phyloP scores from a whole-genome alignment of 1,139 yeast genomes.

The Suhomyces bokatorum region DNA sequence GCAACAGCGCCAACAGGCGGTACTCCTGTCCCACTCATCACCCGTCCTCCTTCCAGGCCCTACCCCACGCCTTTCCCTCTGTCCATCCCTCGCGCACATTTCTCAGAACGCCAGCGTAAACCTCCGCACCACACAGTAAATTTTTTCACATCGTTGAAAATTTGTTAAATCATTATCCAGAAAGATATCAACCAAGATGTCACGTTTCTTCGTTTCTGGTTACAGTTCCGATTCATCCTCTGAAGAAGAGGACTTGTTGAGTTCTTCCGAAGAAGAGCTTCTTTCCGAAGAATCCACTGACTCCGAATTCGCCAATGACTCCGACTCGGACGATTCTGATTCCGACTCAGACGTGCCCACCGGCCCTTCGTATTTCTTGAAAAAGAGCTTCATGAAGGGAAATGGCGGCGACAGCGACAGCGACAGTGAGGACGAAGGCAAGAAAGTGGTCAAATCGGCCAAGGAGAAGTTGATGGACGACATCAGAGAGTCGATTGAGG shows the following conservation, averaged over 20 bases:
- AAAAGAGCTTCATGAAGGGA: slow-evolving; percentile 53
- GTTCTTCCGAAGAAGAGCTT: slow-evolving; percentile 70
- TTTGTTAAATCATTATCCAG: slow-evolving; percentile 12
- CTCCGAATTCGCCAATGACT: slow-evolving; percentile 30
- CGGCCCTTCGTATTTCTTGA: slow-evolving; percentile 61
- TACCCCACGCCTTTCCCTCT: too few species aligned
- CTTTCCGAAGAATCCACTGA: slow-evolving; percentile 41
- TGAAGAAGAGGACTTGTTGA: slow-evolving; percentile 72
- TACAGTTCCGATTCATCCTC: slow-evolving; percentile 67
- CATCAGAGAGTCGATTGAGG: slow-evolving; percentile 65
- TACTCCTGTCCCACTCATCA: neutral
- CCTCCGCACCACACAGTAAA: slow-evolving; percentile 10
- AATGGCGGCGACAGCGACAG: slow-evolving; percentile 53
- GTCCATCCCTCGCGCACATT: slow-evolving; percentile 2
- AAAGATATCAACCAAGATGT: slow-evolving; percentile 43
- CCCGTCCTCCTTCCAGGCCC: too few species aligned
- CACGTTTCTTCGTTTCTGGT: slow-evolving; percentile 73
- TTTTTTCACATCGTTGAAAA: slow-evolving; percentile 21
- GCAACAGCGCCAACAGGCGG: neutral
- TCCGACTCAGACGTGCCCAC: slow-evolving; percentile 45
- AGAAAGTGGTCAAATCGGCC: slow-evolving; percentile 88
- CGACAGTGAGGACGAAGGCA: slow-evolving; percentile 65
- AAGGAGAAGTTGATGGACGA: slow-evolving; percentile 92
- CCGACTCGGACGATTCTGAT: slow-evolving; percentile 44
- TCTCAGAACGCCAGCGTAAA: slow-evolving; percentile 11